Percentiles rank a stretch among this genome's conserved stretches.
These are phyloP conservation scores for Mercurialis annua DNA, from an alignment of 345 rosid genomes.

Conservation along the genomic window DNA sequence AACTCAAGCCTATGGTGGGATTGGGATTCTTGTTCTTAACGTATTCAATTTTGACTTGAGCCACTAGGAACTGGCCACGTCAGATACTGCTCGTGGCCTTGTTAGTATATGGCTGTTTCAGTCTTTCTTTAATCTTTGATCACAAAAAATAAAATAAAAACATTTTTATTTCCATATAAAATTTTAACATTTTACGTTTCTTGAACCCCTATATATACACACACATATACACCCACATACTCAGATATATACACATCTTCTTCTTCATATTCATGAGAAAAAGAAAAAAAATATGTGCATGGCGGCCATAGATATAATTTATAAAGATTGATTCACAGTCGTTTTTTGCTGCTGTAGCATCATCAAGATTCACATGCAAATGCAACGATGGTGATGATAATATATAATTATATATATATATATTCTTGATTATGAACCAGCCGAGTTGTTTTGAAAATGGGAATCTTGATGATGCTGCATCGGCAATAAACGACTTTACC, in stretches of 20 bases:
- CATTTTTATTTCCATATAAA: background rate
- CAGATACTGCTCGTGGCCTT: conserved; percentile 18
- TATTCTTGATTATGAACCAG: background rate
- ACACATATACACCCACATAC: background rate
- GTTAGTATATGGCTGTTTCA: background rate
- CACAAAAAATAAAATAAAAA: no score
- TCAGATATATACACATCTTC: background rate
- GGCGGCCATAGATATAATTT: conserved; percentile 22
- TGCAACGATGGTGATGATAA: conserved; percentile 22
- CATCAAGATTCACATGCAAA: conserved; percentile 94
- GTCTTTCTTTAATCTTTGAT: background rate
- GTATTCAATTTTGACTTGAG: conserved; percentile 21
- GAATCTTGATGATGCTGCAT: conserved; percentile 99
- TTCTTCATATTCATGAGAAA: background rate
- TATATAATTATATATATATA: background rate
- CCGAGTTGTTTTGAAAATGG: conserved; percentile 44
- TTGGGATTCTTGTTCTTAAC: conserved; percentile 27
- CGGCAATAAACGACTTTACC: conserved; percentile 64
- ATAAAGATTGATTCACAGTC: conserved; percentile 40
- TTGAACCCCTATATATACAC: background rate
- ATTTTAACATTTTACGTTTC: background rate
- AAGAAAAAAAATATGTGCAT: background rate
- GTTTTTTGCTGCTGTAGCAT: conserved; percentile 83
- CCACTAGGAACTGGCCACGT: conserved; percentile 33
- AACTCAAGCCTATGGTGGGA: background rate